These are phyloP conservation scores for Fusarium euwallaceae DNA, from an alignment of 2,329 filamentous ascomycete species.

Conservation along the genomic window DNA sequence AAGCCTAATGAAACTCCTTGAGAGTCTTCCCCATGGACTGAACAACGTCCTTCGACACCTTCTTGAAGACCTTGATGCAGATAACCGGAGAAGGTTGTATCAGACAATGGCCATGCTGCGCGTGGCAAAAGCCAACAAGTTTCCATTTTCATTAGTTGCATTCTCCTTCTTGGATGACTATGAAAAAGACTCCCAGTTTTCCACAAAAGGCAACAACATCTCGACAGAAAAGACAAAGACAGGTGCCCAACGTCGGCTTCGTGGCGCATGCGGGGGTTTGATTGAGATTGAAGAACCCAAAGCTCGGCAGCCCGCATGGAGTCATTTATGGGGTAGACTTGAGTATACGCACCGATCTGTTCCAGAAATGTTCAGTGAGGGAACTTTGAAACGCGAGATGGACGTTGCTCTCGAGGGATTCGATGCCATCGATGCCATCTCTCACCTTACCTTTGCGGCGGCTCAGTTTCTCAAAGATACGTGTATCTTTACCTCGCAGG, in stretches of 20 bases:
- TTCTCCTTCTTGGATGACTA: slow-evolving; percentile 14
- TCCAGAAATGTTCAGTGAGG: neutral
- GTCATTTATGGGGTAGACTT: neutral
- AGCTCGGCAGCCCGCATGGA: too few species aligned
- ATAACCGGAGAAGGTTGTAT: neutral
- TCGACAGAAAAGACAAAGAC: neutral
- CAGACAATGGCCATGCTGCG: neutral
- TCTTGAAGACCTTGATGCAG: neutral
- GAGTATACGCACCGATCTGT: slow-evolving; percentile 8
- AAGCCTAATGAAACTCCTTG: neutral
- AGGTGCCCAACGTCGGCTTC: neutral
- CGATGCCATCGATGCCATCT: neutral
- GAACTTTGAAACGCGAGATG: neutral
- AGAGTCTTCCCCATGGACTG: neutral
- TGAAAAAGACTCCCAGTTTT: neutral
- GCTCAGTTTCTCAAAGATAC: too few species aligned
- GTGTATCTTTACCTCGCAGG: too few species aligned
- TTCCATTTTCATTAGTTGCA: neutral
- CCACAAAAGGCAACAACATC: neutral
- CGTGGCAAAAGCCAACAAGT: neutral
- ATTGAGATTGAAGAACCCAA: neutral
- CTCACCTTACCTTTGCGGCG: neutral
- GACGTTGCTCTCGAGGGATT: neutral
- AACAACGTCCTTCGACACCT: neutral
- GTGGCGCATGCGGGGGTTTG: slow-evolving; percentile 2